Base-by-base conservation (phyloP, 371 early-diverging fungal genomes). In the Actinomortierella ambigua region DNA sequence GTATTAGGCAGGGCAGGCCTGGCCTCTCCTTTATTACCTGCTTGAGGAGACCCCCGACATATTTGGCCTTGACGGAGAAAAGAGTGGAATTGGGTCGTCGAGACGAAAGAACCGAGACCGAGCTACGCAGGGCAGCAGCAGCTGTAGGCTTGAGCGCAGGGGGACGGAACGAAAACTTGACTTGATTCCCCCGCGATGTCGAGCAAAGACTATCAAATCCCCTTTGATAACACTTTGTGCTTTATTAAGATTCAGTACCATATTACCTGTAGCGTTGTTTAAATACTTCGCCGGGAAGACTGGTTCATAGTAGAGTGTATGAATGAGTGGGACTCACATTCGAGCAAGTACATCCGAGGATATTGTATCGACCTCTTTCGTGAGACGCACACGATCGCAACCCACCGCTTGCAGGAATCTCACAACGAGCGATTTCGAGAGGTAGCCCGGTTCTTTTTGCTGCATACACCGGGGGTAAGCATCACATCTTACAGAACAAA, bases 241-340 rank as follows among this genome's bases (percentile, higher is more conserved):
- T n/a, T n/a, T n/a, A n/a, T n/a, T n/a, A n/a, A n/a, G n/a, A n/a
- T n/a, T n/a, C n/a, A n/a, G n/a, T n/a, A n/a, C n/a, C n/a, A n/a
- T n/a, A n/a, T n/a, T n/a, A n/a, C n/a, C n/a, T n/a, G n/a, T n/a
- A n/a, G n/a, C n/a, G n/a, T n/a, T n/a, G n/a, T n/a, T n/a, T n/a
- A n/a, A n/a, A n/a, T 57, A 18, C 40, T 49, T 18, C 34, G 52
- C 23, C 44, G 24, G 41, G 53, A 40, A 29, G 64, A 63, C 49
- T 63, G 58, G 53, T 20, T 63, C 17, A 7, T 63, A 9, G 64
- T 63, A 6, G 64, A 64, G 50, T 13, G 64, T 29, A 64, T 64
- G 58, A 57, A 57, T 14, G 43, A 57, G 6, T 57, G 58, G 64
- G 64, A 64, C 23, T 41, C 27, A 22, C n/a, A 34, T 34, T 57